Conservation (phyloP, 1,284 basidiomycete genomes). For the Tylopilus sp. region DNA sequence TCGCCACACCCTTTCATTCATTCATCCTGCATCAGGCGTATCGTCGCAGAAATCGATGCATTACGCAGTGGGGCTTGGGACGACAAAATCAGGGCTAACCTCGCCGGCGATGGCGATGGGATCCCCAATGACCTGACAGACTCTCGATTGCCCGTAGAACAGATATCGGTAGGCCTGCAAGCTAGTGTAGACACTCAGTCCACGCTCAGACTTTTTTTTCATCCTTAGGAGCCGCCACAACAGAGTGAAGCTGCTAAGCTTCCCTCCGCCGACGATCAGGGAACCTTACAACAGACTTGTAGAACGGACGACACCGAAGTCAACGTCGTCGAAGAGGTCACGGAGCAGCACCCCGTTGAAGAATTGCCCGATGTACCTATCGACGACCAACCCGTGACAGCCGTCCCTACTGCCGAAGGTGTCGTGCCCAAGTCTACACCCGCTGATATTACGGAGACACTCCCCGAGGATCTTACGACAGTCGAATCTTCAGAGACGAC, state of each 20-base stretch:
- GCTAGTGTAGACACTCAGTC: not conserved
- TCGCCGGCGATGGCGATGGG: conserved; percentile 28
- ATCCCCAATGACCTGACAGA: conserved; percentile 11
- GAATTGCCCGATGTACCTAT: conserved; percentile 1
- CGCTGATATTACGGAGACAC: conserved; percentile 7
- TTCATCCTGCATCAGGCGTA: conserved; percentile 36
- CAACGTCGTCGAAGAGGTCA: conserved; percentile 4
- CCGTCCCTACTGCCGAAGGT: conserved; percentile 17
- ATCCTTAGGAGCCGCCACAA: conserved; percentile 16
- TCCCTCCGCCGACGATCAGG: conserved; percentile 2
- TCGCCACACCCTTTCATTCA: not conserved
- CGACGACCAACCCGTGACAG: conserved; percentile 8
- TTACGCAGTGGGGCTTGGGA: conserved; percentile 72
- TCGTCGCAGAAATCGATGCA: conserved; percentile 68
- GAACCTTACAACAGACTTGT: not conserved
- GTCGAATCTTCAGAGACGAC: conserved; percentile 12
- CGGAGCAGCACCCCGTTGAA: conserved; percentile 1
- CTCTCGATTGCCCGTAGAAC: conserved; percentile 5
- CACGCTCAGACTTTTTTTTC: not conserved
- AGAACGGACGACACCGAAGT: conserved; percentile 6
- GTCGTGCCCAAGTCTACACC: conserved; percentile 5
- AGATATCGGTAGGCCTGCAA: conserved; percentile 11
- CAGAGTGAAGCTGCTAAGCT: conserved; percentile 6
- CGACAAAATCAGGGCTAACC: conserved; percentile 44
- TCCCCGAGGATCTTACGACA: conserved; percentile 10